Evolutionary conservation across 2,329 filamentous ascomycete species (phyloP).

Genomic region (Alternaria dauci): DNA sequence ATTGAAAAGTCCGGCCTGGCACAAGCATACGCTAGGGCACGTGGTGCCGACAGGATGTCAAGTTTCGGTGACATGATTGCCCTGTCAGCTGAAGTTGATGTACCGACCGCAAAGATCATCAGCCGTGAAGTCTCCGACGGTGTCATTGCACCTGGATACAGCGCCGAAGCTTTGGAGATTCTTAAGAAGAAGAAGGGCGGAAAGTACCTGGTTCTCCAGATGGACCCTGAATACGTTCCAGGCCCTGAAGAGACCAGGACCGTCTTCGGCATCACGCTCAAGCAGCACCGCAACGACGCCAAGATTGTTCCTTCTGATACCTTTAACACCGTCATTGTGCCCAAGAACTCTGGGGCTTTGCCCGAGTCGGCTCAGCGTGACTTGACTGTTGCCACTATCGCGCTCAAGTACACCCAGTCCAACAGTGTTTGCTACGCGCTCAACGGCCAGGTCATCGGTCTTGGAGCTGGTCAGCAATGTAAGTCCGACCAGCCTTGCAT

Average conservation of each 20-base stretch:
- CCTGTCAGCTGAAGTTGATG: slow-evolving; percentile 87
- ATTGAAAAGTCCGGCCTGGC: slow-evolving; percentile 86
- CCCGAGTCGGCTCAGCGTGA: slow-evolving; percentile 86
- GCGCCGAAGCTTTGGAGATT: slow-evolving; percentile 84
- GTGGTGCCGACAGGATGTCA: slow-evolving; percentile 97
- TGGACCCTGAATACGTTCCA: slow-evolving; percentile 89
- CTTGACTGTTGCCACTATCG: slow-evolving; percentile 93
- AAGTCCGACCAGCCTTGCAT: slow-evolving; percentile 18
- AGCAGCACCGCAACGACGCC: slow-evolving; percentile 92
- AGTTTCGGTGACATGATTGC: slow-evolving; percentile 98
- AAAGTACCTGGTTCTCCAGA: slow-evolving; percentile 94
- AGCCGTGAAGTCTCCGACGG: slow-evolving; percentile 97
- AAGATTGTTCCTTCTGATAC: slow-evolving; percentile 81
- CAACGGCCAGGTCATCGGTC: slow-evolving; percentile 90
- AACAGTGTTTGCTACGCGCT: slow-evolving; percentile 98
- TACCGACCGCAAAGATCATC: slow-evolving; percentile 89
- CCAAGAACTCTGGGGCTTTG: slow-evolving; percentile 77
- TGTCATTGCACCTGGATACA: slow-evolving; percentile 89
- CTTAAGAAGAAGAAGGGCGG: slow-evolving; percentile 98
- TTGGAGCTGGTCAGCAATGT: slow-evolving; percentile 94
- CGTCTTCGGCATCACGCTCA: slow-evolving; percentile 87
- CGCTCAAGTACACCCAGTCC: slow-evolving; percentile 96
- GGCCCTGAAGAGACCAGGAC: slow-evolving; percentile 77
- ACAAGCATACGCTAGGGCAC: slow-evolving; percentile 93
- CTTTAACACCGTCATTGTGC: slow-evolving; percentile 85